Base-by-base conservation (phyloP, 176 grass and related monocot species). In the Tillandsia leiboldiana region DNA sequence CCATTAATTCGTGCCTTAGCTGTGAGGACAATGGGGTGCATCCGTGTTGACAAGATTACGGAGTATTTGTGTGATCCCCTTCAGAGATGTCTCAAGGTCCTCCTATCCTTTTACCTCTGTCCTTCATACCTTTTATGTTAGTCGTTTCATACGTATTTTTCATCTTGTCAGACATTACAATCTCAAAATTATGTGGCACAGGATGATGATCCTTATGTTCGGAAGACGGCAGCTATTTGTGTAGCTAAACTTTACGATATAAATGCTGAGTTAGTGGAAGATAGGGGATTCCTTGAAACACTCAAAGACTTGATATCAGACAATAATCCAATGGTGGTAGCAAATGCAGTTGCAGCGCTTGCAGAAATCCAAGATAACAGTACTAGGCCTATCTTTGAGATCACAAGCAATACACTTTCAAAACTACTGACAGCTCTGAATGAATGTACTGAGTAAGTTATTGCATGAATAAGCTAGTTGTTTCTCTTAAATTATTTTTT, bases 251-350 rank as follows among this genome's bases (percentile, higher is more conserved):
- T 99, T 68, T 99, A 93, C 83, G 94, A 99, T 75, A 99, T 99
- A 90, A 99, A 99, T 24, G 89, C 89, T 59, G 89, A 93, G 77
- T 72, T 99, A 70, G 94, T 99, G 66, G 89, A 99, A 86, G 94
- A 99, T 77, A 85, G 94, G 73, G 94, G 94, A 67, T 99, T 99
- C 74, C 72, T 99, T 49, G 94, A 99, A 75, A 88, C 82, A 54
- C 84, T 92, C 49, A 99, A 90, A 51, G 89, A 99, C 73, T 86
- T 99, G 68, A 99, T 99, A 65, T 99, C 89, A 70, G 94, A 99
- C 75, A 99, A 99, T 69, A 99, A 99, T 85, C 94, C 94, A 66
- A 99, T 99, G 94, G 94, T 99, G 26, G 94, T 99, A 71, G 94
- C 94, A 87, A 99, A 99, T 93, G 94, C 94, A 49, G 94, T 99